A percentile compares a stretch with the other conserved stretches of the same genome.
phyloP scores from a whole-genome alignment of 139 green algal species.

The Picochlorum sp. region DNA sequence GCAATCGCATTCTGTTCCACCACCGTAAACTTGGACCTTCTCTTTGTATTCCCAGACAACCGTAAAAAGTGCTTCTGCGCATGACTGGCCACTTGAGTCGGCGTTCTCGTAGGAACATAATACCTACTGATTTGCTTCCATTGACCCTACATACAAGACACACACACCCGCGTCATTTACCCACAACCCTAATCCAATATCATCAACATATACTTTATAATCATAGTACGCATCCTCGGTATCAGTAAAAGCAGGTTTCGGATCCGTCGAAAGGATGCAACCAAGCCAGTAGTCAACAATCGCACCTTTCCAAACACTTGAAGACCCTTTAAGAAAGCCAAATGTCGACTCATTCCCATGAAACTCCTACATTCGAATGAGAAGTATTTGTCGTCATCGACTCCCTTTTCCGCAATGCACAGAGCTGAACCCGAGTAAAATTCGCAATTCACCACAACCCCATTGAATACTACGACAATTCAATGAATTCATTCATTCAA shows the following conservation, averaged over 20 bases:
- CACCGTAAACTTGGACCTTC: slow-evolving; percentile 40
- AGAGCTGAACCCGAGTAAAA: too few species aligned
- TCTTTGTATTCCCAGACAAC: slow-evolving; percentile 64
- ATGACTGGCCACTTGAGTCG: slow-evolving; percentile 79
- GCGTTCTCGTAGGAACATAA: slow-evolving; percentile 64
- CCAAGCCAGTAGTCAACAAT: neutral
- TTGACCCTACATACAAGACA: slow-evolving; percentile 42
- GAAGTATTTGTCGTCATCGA: too few species aligned
- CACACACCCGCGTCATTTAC: neutral
- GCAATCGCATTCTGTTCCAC: slow-evolving; percentile 36
- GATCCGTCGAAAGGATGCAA: too few species aligned
- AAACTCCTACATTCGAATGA: too few species aligned
- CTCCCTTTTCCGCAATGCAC: too few species aligned
- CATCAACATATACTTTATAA: neutral
- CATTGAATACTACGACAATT: too few species aligned
- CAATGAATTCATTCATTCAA: too few species aligned
- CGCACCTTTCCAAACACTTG: too few species aligned
- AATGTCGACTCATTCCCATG: too few species aligned
- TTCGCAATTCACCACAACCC: too few species aligned
- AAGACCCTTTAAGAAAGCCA: too few species aligned
- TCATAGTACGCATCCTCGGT: neutral
- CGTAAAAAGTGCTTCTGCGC: slow-evolving; percentile 90
- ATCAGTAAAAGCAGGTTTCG: neutral
- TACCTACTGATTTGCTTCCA: slow-evolving; percentile 68
- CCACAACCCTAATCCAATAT: neutral